phyloP scores from a whole-genome alignment of 257 asterid species.

The Solanum gandarillasii region DNA sequence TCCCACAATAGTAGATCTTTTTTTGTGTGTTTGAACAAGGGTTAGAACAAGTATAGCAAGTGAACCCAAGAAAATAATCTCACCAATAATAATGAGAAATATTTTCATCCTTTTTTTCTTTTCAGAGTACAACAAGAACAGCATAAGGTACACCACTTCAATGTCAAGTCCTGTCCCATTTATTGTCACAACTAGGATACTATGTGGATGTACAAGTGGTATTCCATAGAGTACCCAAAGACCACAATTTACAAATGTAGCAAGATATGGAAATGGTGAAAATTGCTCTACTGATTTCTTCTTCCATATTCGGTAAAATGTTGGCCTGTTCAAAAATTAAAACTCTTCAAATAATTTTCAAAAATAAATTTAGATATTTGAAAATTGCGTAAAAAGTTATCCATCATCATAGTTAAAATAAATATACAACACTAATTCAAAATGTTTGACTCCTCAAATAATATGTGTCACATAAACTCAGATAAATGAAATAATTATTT shows the following conservation, averaged over 20 bases:
- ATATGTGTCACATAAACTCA: not conserved
- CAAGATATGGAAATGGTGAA: slow-evolving; percentile 62
- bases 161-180: slow-evolving; percentile 58
- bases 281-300: slow-evolving; percentile 57
- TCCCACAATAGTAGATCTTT: slow-evolving; percentile 52
- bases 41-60: slow-evolving; percentile 36
- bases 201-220: slow-evolving; percentile 70
- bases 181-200: slow-evolving; percentile 57
- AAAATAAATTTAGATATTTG: not conserved
- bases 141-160: slow-evolving; percentile 31
- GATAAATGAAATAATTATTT: not conserved
- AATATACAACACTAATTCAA: not conserved
- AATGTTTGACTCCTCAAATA: not conserved
- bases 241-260: slow-evolving; percentile 66
- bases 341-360: not conserved
- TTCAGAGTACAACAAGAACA: slow-evolving; percentile 32
- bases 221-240: slow-evolving; percentile 75
- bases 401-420: not conserved
- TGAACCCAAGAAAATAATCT: slow-evolving; percentile 35
- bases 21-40: slow-evolving; percentile 27
- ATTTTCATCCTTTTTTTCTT: slow-evolving; percentile 29
- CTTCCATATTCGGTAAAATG: slow-evolving; percentile 54
- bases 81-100: slow-evolving; percentile 22
- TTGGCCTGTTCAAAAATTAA: slow-evolving; percentile 33
- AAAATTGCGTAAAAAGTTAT: not conserved